phyloP scores from a whole-genome alignment of 2,329 filamentous ascomycete genomes.

The Chaetomium sp. region DNA sequence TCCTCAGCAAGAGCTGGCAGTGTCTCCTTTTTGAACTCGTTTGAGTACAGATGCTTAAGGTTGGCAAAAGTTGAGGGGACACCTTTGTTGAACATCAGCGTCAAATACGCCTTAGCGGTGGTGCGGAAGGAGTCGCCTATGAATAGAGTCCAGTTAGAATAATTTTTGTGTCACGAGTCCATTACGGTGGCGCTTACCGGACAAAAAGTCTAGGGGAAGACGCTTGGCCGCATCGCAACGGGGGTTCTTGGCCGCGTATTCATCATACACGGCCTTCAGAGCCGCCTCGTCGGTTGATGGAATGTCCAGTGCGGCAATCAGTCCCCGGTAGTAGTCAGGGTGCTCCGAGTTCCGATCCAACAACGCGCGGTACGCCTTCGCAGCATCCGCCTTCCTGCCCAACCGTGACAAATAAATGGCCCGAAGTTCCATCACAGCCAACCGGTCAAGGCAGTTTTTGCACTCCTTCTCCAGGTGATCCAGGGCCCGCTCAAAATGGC shows the following conservation, averaged over 20 bases:
- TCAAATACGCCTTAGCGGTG: conserved; percentile 72
- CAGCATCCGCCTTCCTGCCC: conserved; percentile 70
- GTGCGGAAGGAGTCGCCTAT: conserved; percentile 70
- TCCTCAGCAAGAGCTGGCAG: conserved; percentile 71
- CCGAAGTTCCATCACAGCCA: conserved; percentile 77
- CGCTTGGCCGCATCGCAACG: conserved; percentile 79
- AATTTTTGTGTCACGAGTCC: background rate
- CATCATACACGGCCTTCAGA: conserved; percentile 65
- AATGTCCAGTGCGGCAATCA: conserved; percentile 64
- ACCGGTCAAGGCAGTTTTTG: conserved; percentile 74
- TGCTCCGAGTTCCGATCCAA: conserved; percentile 85
- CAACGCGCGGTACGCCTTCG: conserved; percentile 70
- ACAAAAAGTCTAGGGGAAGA: conserved; percentile 82
- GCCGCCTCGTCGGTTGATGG: conserved; percentile 49
- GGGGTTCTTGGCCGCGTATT: conserved; percentile 73
- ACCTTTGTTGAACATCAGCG: conserved; percentile 81
- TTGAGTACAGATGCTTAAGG: conserved; percentile 83
- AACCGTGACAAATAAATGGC: conserved; percentile 79
- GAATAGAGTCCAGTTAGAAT: conserved; percentile 1
- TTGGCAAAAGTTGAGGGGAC: conserved; percentile 96
- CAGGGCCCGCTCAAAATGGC: conserved; percentile 74
- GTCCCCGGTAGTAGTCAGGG: conserved; percentile 73
- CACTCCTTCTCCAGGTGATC: conserved; percentile 75
- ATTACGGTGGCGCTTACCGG: conserved; percentile 43
- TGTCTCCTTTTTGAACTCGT: conserved; percentile 68